These are phyloP conservation scores for Breynia disticha DNA, from an alignment of 441 rosid species.

Conservation along the genomic window DNA sequence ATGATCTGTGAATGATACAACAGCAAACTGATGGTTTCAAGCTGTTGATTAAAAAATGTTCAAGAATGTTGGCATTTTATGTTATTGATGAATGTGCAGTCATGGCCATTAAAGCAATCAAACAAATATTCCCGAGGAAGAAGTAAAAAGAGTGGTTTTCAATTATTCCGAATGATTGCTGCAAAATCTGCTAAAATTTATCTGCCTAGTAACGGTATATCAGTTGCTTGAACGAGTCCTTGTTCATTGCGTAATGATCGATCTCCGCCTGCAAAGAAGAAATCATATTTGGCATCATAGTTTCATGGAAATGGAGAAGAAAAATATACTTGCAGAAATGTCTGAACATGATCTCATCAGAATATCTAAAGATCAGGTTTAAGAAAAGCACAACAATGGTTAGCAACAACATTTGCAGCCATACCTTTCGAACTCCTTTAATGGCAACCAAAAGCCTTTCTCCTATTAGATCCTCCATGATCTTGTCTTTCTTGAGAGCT, in stretches of 20 bases:
- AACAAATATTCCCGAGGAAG: too few species aligned
- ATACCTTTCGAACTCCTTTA: conserved; percentile 83
- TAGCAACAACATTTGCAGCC: conserved; percentile 1
- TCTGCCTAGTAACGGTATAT: conserved; percentile 56
- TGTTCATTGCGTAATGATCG: conserved; percentile 44
- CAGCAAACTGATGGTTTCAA: too few species aligned
- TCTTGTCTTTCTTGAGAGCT: conserved; percentile 50
- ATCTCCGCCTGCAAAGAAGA: conserved; percentile 56
- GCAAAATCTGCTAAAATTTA: background rate
- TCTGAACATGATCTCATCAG: background rate
- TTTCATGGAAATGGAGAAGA: background rate
- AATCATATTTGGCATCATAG: background rate
- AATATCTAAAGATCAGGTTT: too few species aligned
- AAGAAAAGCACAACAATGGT: background rate
- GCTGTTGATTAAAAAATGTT: too few species aligned
- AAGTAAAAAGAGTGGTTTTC: background rate
- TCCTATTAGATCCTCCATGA: conserved; percentile 55
- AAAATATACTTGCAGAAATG: background rate
- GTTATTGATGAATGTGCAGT: too few species aligned
- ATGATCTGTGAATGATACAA: too few species aligned
- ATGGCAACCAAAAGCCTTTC: conserved; percentile 63
- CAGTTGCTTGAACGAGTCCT: conserved; percentile 67
- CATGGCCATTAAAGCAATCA: too few species aligned
- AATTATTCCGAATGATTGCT: background rate
- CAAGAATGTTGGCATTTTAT: too few species aligned